phyloP scores from a whole-genome alignment of 2,329 filamentous ascomycete species.

The Ceratocystis colombiana region DNA sequence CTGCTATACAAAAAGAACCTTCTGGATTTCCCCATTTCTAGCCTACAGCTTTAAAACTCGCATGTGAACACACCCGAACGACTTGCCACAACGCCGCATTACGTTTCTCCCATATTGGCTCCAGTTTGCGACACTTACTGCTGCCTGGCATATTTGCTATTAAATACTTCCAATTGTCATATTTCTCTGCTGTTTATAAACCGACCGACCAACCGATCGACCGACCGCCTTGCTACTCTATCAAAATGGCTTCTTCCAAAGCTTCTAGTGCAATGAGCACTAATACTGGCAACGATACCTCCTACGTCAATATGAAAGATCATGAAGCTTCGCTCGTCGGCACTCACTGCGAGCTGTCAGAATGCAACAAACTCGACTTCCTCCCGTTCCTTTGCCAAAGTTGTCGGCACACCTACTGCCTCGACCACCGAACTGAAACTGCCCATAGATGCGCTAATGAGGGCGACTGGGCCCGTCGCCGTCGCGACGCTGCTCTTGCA shows the following conservation, averaged over 20 bases:
- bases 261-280: constrained; percentile 22
- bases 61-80: constrained; percentile 11
- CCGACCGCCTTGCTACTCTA: constrained; percentile 4
- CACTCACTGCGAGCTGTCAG: constrained; percentile 79
- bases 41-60: neutral
- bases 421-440: constrained; percentile 82
- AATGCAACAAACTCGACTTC: constrained; percentile 93
- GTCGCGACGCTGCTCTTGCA: constrained; percentile 45
- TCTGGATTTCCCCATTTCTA: constrained; percentile 11
- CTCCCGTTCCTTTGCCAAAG: constrained; percentile 90
- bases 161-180: neutral
- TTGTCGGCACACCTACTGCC: constrained; percentile 75
- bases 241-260: constrained; percentile 20
- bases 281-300: constrained; percentile 40
- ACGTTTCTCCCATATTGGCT: neutral
- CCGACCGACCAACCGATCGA: neutral
- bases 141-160: constrained; percentile 19
- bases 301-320: constrained; percentile 63
- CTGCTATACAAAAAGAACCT: constrained; percentile 4
- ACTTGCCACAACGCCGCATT: neutral
- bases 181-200: neutral
- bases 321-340: constrained; percentile 77
- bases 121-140: neutral
- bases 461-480: constrained; percentile 53
- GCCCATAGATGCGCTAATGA: constrained; percentile 58